phyloP scores from a whole-genome alignment of 2,329 filamentous ascomycete genomes.

The Monosporascus sp. region DNA sequence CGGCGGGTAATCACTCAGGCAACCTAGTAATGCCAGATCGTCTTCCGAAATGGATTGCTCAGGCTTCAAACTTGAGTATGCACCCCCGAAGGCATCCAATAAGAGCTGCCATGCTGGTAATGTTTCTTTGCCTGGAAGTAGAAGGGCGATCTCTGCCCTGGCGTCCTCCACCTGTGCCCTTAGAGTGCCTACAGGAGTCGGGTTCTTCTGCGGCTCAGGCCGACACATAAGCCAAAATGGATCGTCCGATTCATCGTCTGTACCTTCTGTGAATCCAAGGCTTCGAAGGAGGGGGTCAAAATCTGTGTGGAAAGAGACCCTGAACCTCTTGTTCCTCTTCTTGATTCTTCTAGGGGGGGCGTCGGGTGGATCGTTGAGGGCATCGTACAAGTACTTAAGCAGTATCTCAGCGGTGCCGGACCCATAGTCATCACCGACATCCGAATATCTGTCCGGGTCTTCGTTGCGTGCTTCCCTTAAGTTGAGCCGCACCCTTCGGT shows the following conservation, averaged over 20 bases:
- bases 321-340: constrained; percentile 52
- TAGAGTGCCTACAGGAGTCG: constrained; percentile 28
- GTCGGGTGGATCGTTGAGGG: constrained; percentile 34
- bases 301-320: constrained; percentile 46
- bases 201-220: constrained; percentile 31
- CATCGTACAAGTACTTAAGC: constrained; percentile 47
- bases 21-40: constrained; percentile 21
- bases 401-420: constrained; percentile 40
- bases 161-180: constrained; percentile 26
- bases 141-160: constrained; percentile 16
- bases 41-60: constrained; percentile 7
- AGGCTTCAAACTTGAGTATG: constrained; percentile 1
- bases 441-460: constrained; percentile 45
- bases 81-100: constrained; percentile 15
- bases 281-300: constrained; percentile 44
- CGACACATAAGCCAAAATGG: constrained; percentile 30
- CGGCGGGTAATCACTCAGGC: constrained; percentile 19
- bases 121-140: constrained; percentile 4
- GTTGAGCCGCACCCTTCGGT: constrained; percentile 36
- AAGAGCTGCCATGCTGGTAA: constrained; percentile 19
- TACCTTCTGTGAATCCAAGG: constrained; percentile 43
- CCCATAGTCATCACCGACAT: constrained; percentile 35
- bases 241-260: constrained; percentile 33
- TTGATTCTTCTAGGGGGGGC: constrained; percentile 40
- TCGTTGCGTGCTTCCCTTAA: constrained; percentile 33